Conservation (phyloP, 495 filamentous ascomycete species). For the Lasiosphaeris hirsuta region DNA sequence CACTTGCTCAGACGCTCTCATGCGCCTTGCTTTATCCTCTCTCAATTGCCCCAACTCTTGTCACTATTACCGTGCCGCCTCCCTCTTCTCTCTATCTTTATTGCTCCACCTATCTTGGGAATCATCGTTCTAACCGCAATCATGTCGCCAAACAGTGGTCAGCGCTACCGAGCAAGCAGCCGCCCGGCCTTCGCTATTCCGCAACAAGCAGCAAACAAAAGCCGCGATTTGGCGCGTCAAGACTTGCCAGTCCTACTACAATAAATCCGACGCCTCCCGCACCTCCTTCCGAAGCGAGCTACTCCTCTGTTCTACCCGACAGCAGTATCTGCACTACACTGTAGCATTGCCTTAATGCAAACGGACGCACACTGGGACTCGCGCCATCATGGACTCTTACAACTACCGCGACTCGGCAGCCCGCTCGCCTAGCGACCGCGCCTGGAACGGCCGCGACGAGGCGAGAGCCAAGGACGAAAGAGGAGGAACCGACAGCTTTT, state of each 20-base stretch:
- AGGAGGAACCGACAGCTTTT: conserved; percentile 41
- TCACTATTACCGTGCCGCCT: conserved; percentile 22
- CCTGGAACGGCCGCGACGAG: conserved; percentile 50
- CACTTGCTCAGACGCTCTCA: conserved; percentile 24
- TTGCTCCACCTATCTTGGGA: conserved; percentile 22
- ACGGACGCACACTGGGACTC: background rate
- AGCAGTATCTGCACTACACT: background rate
- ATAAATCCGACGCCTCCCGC: background rate
- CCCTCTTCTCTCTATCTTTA: conserved; percentile 29
- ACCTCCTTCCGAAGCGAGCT: background rate
- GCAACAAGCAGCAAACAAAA: conserved; percentile 26
- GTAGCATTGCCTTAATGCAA: too few relatives aligned
- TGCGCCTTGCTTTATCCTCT: conserved; percentile 23
- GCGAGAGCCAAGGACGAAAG: conserved; percentile 45
- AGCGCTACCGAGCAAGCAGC: conserved; percentile 22
- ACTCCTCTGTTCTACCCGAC: background rate
- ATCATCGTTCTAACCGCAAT: conserved; percentile 51
- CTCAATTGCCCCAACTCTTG: conserved; percentile 19
- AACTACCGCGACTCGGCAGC: conserved; percentile 42
- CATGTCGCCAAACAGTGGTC: conserved; percentile 48
- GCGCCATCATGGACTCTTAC: conserved; percentile 44
- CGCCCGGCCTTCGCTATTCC: conserved; percentile 24
- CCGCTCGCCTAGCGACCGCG: conserved; percentile 49
- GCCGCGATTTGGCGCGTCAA: conserved; percentile 9
- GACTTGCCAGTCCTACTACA: background rate